Base-by-base conservation (phyloP, 352 stramenopile genomes). In the Phytophthora uliginosa region DNA sequence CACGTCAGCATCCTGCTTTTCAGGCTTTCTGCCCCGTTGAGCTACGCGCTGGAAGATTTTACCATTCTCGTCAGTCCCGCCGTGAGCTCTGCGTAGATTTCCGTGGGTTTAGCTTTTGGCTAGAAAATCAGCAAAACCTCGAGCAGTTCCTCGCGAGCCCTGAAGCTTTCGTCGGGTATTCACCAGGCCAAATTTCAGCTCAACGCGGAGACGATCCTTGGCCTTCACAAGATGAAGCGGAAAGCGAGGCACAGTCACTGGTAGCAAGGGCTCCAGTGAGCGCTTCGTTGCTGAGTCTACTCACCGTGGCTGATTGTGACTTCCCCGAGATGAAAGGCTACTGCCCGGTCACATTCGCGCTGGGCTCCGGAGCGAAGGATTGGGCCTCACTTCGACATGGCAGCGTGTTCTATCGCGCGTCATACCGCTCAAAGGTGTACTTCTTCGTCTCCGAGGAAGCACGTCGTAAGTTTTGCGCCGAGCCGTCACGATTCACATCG, bases 291-390 rank as follows among this genome's bases (percentile, higher is more conserved):
- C 15, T 93, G 38, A 92, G 84, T 40, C 73, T 94, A 18, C 64
- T 94, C 2, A 81, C 76, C 0, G 85, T 92, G 7, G 57, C 78
- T 9, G 86, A 93, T 54, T 93, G 84, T 34, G 82, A 91, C 53
- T 91, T 92, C 34, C 85, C 85, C 0, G 87, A 94, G 59, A 66
- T 93, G 52, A 90, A 89, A 72, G 87, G 85, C 7, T 94, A 93
- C 61, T 94, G 85, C 58, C 85, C 87, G 7, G 87, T 94, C 24
- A 93, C 84, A 3, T 93, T 92, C 55, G 67, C 82, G 20, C 58
- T 48, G 7, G 64, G 69, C 12, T 74, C 81, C 4, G 77, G 90
- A 18, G 74, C 86, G 36, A 88, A 85, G 58, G 69, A 79, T 63
- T 79, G 73, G 73, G 33, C 63, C 26, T 58, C 73, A 59, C 69